A percentile compares a stretch with the other conserved stretches of the same genome.
These are phyloP conservation scores for Entoloma clypeatum DNA, from an alignment of 1,284 basidiomycete genomes.

Conservation along the genomic window DNA sequence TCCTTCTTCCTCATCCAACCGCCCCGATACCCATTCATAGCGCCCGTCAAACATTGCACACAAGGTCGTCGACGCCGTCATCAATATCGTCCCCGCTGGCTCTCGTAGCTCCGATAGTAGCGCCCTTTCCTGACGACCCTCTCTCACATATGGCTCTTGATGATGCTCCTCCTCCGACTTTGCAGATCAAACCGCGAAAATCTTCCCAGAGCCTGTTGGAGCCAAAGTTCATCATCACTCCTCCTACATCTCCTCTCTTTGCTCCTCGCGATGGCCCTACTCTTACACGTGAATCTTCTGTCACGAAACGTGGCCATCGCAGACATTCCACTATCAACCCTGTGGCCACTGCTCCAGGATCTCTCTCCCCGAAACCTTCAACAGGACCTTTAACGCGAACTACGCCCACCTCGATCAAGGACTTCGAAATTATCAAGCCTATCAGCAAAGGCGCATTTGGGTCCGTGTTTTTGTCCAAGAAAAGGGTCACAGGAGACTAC, in stretches of 20 bases:
- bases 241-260: slow-evolving; percentile 70
- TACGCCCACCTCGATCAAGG: slow-evolving; percentile 91
- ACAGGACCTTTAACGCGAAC: slow-evolving; percentile 74
- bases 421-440: slow-evolving; percentile 99
- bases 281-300: slow-evolving; percentile 42
- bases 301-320: slow-evolving; percentile 51
- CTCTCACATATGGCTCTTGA: slow-evolving; percentile 25
- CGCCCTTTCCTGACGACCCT: slow-evolving; percentile 56
- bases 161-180: slow-evolving; percentile 24
- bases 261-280: slow-evolving; percentile 51
- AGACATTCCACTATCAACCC: slow-evolving; percentile 73
- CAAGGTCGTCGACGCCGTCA: slow-evolving; percentile 78
- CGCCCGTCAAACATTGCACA: slow-evolving; percentile 55
- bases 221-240: slow-evolving; percentile 63
- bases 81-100: slow-evolving; percentile 81
- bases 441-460: slow-evolving; percentile 99
- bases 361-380: slow-evolving; percentile 87
- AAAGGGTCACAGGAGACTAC: slow-evolving; percentile 97
- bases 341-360: slow-evolving; percentile 58
- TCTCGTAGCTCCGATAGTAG: slow-evolving; percentile 74
- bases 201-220: slow-evolving; percentile 66
- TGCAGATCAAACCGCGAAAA: slow-evolving; percentile 50
- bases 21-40: slow-evolving; percentile 31
- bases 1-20: slow-evolving; percentile 25
- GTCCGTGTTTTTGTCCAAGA: slow-evolving; percentile 97